phyloP scores from a whole-genome alignment of 257 asterid species.

The Solanum dulcamara region DNA sequence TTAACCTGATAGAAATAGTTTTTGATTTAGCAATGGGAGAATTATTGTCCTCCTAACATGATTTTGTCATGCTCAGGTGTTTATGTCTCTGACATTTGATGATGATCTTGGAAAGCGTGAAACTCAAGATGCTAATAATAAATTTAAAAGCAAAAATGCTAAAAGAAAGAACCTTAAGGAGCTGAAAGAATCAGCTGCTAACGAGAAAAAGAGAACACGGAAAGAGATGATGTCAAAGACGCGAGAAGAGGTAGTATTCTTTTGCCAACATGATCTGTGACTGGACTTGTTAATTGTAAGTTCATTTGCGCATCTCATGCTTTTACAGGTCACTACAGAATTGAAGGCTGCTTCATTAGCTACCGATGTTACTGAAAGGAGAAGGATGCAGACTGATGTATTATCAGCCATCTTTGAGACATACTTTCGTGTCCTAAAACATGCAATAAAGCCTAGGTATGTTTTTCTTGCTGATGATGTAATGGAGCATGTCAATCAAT shows the following conservation, averaged over 20 bases:
- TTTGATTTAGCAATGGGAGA: not conserved
- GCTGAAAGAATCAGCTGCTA: slow-evolving; percentile 41
- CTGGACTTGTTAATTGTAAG: not conserved
- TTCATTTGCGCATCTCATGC: slow-evolving; percentile 5
- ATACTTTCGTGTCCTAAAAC: slow-evolving; percentile 73
- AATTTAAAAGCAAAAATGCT: slow-evolving; percentile 36
- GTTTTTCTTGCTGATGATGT: slow-evolving; percentile 1
- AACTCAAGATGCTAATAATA: slow-evolving; percentile 35
- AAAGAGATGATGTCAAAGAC: slow-evolving; percentile 66
- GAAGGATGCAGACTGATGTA: slow-evolving; percentile 71
- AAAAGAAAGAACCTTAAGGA: slow-evolving; percentile 52
- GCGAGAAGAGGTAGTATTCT: slow-evolving; percentile 77
- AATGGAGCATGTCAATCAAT: not conserved
- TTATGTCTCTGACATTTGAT: slow-evolving; percentile 66
- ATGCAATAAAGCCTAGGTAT: slow-evolving; percentile 44
- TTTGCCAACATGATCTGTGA: not conserved
- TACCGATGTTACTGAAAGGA: slow-evolving; percentile 70
- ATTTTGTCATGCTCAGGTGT: slow-evolving; percentile 31
- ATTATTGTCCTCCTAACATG: not conserved
- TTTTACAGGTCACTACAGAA: slow-evolving; percentile 71
- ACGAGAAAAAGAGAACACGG: slow-evolving; percentile 53
- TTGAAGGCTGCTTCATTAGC: slow-evolving; percentile 70
- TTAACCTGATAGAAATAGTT: not conserved
- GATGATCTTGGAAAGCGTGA: slow-evolving; percentile 75
- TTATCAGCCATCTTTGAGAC: slow-evolving; percentile 72